These are phyloP conservation scores for Mariannaea elegans DNA, from an alignment of 2,329 filamentous ascomycete species.

Conservation along the genomic window DNA sequence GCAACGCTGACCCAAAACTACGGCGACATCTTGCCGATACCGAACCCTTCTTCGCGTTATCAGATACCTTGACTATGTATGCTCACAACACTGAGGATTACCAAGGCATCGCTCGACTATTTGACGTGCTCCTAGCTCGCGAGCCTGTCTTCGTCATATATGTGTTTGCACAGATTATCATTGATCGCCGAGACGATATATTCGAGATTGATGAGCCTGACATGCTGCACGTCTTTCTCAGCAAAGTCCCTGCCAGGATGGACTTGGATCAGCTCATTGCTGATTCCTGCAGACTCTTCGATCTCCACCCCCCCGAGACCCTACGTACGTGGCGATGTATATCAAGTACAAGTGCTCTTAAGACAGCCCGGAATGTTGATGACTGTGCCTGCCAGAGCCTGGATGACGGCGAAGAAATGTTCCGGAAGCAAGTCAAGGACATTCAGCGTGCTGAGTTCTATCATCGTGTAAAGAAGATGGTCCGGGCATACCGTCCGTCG, in stretches of 20 bases:
- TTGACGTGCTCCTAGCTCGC: slow-evolving; percentile 88
- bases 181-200: slow-evolving; percentile 83
- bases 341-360: slow-evolving; percentile 81
- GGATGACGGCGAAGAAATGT: slow-evolving; percentile 72
- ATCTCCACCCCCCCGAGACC: slow-evolving; percentile 73
- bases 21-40: slow-evolving; percentile 78
- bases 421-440: slow-evolving; percentile 76
- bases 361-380: slow-evolving; percentile 72
- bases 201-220: slow-evolving; percentile 91
- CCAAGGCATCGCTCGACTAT: slow-evolving; percentile 86
- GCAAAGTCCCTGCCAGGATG: slow-evolving; percentile 83
- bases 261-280: slow-evolving; percentile 81
- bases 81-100: slow-evolving; percentile 95
- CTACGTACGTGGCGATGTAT: slow-evolving; percentile 78
- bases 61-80: slow-evolving; percentile 95
- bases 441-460: slow-evolving; percentile 70
- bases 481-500: slow-evolving; percentile 74
- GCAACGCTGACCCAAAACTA: slow-evolving; percentile 74
- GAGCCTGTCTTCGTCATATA: slow-evolving; percentile 93
- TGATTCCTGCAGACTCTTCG: slow-evolving; percentile 70
- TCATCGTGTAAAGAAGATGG: slow-evolving; percentile 42
- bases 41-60: slow-evolving; percentile 90
- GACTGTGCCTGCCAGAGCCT: slow-evolving; percentile 64
- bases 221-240: slow-evolving; percentile 88
- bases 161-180: slow-evolving; percentile 87